A percentile compares a stretch with the other conserved stretches of the same genome.
phyloP scores from a whole-genome alignment of 805 yeast species.

The Metschnikowia cubensis region DNA sequence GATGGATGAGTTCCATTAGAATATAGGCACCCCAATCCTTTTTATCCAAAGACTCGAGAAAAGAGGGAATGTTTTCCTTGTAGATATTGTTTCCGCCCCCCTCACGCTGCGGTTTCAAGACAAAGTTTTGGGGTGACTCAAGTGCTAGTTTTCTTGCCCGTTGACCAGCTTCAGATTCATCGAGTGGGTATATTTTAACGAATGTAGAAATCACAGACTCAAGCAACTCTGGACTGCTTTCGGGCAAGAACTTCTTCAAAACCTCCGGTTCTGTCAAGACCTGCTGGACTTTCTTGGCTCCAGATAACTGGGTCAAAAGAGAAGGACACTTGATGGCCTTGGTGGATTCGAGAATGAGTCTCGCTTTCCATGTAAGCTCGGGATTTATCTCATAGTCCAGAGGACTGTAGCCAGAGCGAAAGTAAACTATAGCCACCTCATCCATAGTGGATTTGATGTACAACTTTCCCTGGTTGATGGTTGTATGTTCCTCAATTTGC shows the following conservation, averaged over 20 bases:
- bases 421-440: constrained; percentile 86
- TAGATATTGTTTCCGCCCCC: constrained; percentile 98
- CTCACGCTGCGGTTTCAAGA: constrained; percentile 95
- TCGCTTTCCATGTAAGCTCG: constrained; percentile 70
- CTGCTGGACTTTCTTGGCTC: constrained; percentile 93
- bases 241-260: constrained; percentile 46
- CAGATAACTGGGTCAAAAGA: constrained; percentile 81
- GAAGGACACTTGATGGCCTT: constrained; percentile 90
- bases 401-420: constrained; percentile 86
- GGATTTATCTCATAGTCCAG: constrained; percentile 57
- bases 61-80: constrained; percentile 76
- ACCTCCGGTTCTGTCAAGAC: constrained; percentile 57
- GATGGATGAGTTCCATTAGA: constrained; percentile 87
- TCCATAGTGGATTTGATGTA: constrained; percentile 51
- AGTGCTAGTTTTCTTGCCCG: constrained; percentile 65
- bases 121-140: constrained; percentile 65
- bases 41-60: constrained; percentile 55
- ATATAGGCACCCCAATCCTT: constrained; percentile 86
- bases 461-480: constrained; percentile 44
- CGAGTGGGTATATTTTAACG: constrained; percentile 85
- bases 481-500: constrained; percentile 46
- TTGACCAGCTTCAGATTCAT: constrained; percentile 58
- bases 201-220: constrained; percentile 54
- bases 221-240: constrained; percentile 25
- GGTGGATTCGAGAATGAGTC: constrained; percentile 68